Evolutionary conservation across 106 monocot genomes (phyloP).

Genomic region (Alisma plantagoaquatica): DNA sequence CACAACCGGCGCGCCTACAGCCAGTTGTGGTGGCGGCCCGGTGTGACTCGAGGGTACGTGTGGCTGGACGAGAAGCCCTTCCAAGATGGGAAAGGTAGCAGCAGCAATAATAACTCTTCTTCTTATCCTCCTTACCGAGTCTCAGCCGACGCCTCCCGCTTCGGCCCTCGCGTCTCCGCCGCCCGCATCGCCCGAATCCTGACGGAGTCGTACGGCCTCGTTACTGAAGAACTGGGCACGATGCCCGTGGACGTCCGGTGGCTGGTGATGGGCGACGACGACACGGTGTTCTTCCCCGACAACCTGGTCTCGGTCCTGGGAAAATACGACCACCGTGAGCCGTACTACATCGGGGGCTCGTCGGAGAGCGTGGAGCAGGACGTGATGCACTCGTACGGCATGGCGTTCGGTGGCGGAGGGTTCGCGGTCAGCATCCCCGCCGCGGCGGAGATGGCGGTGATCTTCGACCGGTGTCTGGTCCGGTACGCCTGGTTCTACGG

Average conservation of each 20-base stretch:
- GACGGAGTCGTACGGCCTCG: constrained; percentile 26
- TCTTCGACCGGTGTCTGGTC: constrained; percentile 48
- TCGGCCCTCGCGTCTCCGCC: constrained; percentile 35
- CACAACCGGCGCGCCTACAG: constrained; percentile 36
- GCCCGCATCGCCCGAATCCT: constrained; percentile 56
- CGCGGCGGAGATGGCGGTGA: constrained; percentile 29
- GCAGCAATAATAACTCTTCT: no score
- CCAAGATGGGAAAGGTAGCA: constrained; percentile 6
- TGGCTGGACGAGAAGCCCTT: constrained; percentile 56
- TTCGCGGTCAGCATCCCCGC: constrained; percentile 70
- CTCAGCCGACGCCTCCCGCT: constrained; percentile 33
- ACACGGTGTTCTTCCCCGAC: constrained; percentile 83
- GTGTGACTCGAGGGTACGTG: constrained; percentile 37
- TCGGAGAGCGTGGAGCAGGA: constrained; percentile 91
- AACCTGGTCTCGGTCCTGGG: constrained; percentile 56
- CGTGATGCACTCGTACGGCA: constrained; percentile 57
- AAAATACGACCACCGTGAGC: constrained; percentile 67
- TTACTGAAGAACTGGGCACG: neutral
- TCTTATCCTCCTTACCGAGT: constrained; percentile 60
- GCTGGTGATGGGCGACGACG: constrained; percentile 94
- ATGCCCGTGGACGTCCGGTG: constrained; percentile 33
- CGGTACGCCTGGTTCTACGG: constrained; percentile 53
- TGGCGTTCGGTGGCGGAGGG: constrained; percentile 90
- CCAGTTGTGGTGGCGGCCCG: constrained; percentile 66
- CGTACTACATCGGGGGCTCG: constrained; percentile 60